Evolutionary conservation across 257 asterid genomes (phyloP), one percentile per base, ranked within the genome.

Genomic region (Datura wrightii): DNA sequence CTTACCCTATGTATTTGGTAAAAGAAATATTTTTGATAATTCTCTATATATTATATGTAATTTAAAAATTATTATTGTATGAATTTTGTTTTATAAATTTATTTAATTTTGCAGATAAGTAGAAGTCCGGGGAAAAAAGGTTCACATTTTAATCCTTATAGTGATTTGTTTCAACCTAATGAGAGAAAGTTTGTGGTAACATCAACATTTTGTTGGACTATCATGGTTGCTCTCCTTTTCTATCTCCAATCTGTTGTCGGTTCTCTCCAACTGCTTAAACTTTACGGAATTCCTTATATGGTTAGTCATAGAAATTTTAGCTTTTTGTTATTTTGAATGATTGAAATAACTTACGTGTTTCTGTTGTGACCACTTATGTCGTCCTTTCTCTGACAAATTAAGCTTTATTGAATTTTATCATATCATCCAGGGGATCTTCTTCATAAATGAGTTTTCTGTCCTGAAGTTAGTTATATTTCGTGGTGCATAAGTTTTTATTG

Each of bases 61-160:
- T 24, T 37, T 36, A 18, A 0, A 2, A 0, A 2, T 18, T 19
- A 4, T 7, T 42, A 3, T 67, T 54, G 2, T 41, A 2, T 39
- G 41, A 1, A 13, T 5, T 65, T 10, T 14, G 42, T 10, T 7
- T 13, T 37, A 19, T 10, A 54, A 48, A 37, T 18, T 19, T 14
- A n/a, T 46, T 5, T 41, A 3, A 5, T 0, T 10, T 11, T 72
- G 15, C 91, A 95, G 99, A 90, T 97, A 93, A 87, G 85, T 10
- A 90, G 98, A 87, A 93, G 97, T 82, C 98, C 99, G 3, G 99
- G 99, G 8, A 96, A 96, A 85, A 90, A 72, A 36, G 99, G 99
- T n/a, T 96, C 99, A 16, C 99, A 96, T 85, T 96, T 92, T 89
- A 92, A 94, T 85, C 99, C 99, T 0, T 87, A 92, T 84, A 92